Evolutionary conservation across 768 basidiomycete species (phyloP).

Genomic region (Plicaturopsis crispa): DNA sequence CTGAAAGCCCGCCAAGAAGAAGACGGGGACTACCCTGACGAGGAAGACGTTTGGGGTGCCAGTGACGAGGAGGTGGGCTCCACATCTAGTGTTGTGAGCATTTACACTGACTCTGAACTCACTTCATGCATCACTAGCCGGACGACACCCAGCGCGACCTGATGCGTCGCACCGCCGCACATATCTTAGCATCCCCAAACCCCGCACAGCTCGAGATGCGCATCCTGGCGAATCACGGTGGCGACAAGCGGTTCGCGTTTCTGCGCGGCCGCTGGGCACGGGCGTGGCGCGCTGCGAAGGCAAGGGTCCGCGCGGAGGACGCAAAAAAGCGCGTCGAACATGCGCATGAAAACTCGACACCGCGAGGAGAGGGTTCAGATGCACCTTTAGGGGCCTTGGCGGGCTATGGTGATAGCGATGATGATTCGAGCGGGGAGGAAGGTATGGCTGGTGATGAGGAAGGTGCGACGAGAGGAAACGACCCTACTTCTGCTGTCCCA

Average conservation of each 20-base stretch:
- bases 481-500: too few species aligned
- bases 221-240: slow-evolving; percentile 80
- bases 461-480: too few species aligned
- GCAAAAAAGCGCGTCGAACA: slow-evolving; percentile 14
- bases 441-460: too few species aligned
- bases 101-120: not conserved
- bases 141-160: slow-evolving; percentile 52
- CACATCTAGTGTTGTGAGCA: not conserved
- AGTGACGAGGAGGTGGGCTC: slow-evolving; percentile 60
- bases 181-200: slow-evolving; percentile 66
- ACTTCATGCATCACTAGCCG: slow-evolving; percentile 27
- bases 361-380: slow-evolving; percentile 6
- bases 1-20: slow-evolving; percentile 44
- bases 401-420: slow-evolving; percentile 54
- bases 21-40: slow-evolving; percentile 29
- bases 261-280: slow-evolving; percentile 67
- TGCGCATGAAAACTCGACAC: slow-evolving; percentile 15
- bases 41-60: slow-evolving; percentile 53
- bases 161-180: slow-evolving; percentile 69
- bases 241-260: slow-evolving; percentile 75
- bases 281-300: slow-evolving; percentile 55
- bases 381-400: slow-evolving; percentile 43
- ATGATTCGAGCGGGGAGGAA: slow-evolving; percentile 25
- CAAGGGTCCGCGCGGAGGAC: slow-evolving; percentile 26
- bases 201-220: slow-evolving; percentile 80